Evolutionary conservation across 1,284 basidiomycete genomes (phyloP).

Genomic region (Bondarzewia mesenterica): DNA sequence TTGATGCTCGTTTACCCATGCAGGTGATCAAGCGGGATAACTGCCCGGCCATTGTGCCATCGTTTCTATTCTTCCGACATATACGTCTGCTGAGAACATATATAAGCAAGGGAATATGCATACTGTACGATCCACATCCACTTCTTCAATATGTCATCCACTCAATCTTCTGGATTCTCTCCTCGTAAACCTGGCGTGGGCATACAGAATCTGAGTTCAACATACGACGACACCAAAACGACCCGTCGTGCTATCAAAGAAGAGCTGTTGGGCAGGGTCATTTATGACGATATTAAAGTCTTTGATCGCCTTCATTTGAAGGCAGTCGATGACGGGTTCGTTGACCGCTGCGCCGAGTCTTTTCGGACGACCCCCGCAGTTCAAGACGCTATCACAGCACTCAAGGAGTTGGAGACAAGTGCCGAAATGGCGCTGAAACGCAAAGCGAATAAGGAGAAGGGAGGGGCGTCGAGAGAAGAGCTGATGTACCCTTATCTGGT

Average conservation of each 20-base stretch:
- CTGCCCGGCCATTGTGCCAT: too few relatives aligned
- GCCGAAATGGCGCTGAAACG: not conserved
- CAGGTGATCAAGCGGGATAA: too few relatives aligned
- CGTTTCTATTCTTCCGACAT: too few relatives aligned
- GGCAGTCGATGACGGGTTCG: not conserved
- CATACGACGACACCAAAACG: not conserved
- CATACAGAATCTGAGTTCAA: not conserved
- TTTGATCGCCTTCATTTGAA: not conserved
- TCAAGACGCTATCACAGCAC: not conserved
- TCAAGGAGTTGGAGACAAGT: not conserved
- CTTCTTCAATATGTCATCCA: too few relatives aligned
- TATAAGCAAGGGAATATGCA: too few relatives aligned
- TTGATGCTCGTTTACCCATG: too few relatives aligned
- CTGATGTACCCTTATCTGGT: not conserved
- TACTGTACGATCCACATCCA: too few relatives aligned
- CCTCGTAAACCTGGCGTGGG: not conserved
- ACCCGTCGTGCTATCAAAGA: not conserved
- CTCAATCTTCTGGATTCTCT: not conserved
- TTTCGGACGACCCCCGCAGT: not conserved
- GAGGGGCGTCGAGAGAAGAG: too few relatives aligned
- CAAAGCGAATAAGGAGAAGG: not conserved
- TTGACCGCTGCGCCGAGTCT: not conserved
- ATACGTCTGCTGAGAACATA: too few relatives aligned
- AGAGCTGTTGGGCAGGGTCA: not conserved
- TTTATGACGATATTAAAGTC: not conserved